Conservation (phyloP, 352 stramenopile genomes). For the Phytophthora europaea region DNA sequence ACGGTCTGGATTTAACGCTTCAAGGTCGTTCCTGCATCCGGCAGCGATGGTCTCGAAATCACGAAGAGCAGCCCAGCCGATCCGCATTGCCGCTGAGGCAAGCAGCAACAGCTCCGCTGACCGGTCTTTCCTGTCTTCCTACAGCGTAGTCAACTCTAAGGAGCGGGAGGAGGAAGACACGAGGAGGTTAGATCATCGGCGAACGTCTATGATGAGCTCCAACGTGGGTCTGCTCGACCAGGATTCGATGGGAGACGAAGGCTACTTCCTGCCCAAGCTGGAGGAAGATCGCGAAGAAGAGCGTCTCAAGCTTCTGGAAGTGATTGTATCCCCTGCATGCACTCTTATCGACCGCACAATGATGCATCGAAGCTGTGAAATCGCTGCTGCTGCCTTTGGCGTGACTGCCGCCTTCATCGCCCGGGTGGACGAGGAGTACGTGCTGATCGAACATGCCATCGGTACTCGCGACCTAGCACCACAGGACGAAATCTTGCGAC, state of each 20-base stretch:
- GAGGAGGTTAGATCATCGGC: conserved; percentile 38
- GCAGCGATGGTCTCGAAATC: conserved; percentile 33
- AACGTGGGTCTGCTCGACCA: conserved; percentile 60
- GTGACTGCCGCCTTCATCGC: conserved; percentile 64
- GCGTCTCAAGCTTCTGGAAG: conserved; percentile 57
- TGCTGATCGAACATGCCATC: conserved; percentile 62
- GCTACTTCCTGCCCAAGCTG: conserved; percentile 54
- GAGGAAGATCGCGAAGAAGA: conserved; percentile 50
- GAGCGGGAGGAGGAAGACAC: conserved; percentile 43
- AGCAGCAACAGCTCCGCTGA: conserved; percentile 57
- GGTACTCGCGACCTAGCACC: conserved; percentile 34
- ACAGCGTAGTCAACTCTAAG: conserved; percentile 26
- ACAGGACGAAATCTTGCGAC: conserved; percentile 49
- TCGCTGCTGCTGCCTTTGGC: conserved; percentile 54
- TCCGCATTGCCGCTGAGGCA: conserved; percentile 47
- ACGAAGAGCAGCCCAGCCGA: conserved; percentile 25
- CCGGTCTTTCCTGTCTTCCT: conserved; percentile 24
- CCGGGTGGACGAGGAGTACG: conserved; percentile 56
- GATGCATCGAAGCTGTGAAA: conserved; percentile 69
- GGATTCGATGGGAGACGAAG: conserved; percentile 48
- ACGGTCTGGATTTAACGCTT: conserved; percentile 24
- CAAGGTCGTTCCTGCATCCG: conserved; percentile 66
- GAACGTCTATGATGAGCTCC: conserved; percentile 67
- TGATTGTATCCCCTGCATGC: conserved; percentile 66
- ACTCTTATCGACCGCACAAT: conserved; percentile 66